Conservation (phyloP, 768 basidiomycete species). For the Steccherinum ochraceum region DNA sequence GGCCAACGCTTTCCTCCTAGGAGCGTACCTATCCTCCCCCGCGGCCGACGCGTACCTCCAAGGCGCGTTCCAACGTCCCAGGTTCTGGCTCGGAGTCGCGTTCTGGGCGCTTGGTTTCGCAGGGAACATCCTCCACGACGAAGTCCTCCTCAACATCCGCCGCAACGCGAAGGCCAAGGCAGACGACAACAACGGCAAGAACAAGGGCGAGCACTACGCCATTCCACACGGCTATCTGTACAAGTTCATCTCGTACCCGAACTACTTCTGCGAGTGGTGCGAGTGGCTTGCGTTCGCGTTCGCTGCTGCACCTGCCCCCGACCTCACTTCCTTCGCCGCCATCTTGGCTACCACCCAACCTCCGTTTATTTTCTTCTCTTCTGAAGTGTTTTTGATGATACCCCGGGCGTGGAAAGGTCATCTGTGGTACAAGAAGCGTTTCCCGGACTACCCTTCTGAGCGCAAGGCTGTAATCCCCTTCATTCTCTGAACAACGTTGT, state of each 20-base stretch:
- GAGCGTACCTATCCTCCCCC: slow-evolving; percentile 61
- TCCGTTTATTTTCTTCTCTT: slow-evolving; percentile 73
- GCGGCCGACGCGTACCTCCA: slow-evolving; percentile 38
- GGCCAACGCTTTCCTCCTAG: slow-evolving; percentile 66
- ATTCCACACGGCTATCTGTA: slow-evolving; percentile 80
- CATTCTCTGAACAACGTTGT: slow-evolving; percentile 39
- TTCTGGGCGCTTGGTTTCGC: slow-evolving; percentile 69
- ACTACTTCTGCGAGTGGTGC: slow-evolving; percentile 92
- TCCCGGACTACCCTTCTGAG: slow-evolving; percentile 73
- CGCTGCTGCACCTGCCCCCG: slow-evolving; percentile 51
- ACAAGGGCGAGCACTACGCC: slow-evolving; percentile 54
- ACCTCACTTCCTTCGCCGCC: slow-evolving; percentile 23
- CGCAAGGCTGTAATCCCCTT: slow-evolving; percentile 79
- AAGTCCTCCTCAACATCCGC: slow-evolving; percentile 78
- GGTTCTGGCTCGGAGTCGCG: slow-evolving; percentile 56
- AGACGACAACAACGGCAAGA: slow-evolving; percentile 24
- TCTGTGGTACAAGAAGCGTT: slow-evolving; percentile 75
- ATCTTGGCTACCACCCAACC: slow-evolving; percentile 46
- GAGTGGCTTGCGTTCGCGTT: slow-evolving; percentile 91
- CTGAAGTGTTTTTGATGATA: slow-evolving; percentile 73
- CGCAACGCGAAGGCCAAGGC: slow-evolving; percentile 40
- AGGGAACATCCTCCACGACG: slow-evolving; percentile 87
- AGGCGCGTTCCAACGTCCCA: slow-evolving; percentile 26
- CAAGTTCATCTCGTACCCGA: slow-evolving; percentile 78
- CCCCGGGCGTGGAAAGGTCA: slow-evolving; percentile 81